Conservation (phyloP, 192 early-diverging fungal species). For the Linnemannia hyalina region DNA sequence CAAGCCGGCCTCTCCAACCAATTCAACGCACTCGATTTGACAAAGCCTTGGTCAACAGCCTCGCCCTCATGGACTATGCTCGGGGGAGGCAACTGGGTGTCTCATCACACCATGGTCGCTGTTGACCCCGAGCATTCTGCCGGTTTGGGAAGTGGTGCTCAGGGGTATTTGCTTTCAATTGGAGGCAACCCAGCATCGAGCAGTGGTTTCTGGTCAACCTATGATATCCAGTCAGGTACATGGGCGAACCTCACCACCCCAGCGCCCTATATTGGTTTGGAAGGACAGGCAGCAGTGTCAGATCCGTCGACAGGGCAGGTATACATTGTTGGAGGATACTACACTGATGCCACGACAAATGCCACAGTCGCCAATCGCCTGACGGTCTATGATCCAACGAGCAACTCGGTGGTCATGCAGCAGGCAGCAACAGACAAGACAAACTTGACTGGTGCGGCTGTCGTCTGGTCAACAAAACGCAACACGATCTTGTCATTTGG, state of each 20-base stretch:
- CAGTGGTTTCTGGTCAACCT: slow-evolving; percentile 9
- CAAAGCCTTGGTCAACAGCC: slow-evolving; percentile 10
- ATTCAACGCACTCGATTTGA: slow-evolving; percentile 21
- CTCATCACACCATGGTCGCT: slow-evolving; percentile 28
- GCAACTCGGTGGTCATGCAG: background rate
- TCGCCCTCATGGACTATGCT: background rate
- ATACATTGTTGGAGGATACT: slow-evolving; percentile 43
- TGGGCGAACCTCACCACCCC: background rate
- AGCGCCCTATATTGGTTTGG: slow-evolving; percentile 19
- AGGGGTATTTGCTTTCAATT: slow-evolving; percentile 10
- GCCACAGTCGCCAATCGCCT: slow-evolving; percentile 23
- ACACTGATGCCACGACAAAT: background rate
- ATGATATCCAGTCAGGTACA: slow-evolving; percentile 6
- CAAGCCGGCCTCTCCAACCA: background rate
- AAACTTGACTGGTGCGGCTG: slow-evolving; percentile 22
- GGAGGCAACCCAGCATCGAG: slow-evolving; percentile 14
- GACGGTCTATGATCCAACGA: slow-evolving; percentile 28
- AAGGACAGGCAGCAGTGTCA: slow-evolving; percentile 27
- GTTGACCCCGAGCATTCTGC: slow-evolving; percentile 9
- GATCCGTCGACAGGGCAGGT: slow-evolving; percentile 29
- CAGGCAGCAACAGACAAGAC: slow-evolving; percentile 3
- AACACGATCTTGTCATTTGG: slow-evolving; percentile 35
- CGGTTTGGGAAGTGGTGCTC: slow-evolving; percentile 10
- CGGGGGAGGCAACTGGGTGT: slow-evolving; percentile 1
- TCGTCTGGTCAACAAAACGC: slow-evolving; percentile 33